phyloP scores from a whole-genome alignment of 371 early-diverging fungal species.

The Mucor racemosus region DNA sequence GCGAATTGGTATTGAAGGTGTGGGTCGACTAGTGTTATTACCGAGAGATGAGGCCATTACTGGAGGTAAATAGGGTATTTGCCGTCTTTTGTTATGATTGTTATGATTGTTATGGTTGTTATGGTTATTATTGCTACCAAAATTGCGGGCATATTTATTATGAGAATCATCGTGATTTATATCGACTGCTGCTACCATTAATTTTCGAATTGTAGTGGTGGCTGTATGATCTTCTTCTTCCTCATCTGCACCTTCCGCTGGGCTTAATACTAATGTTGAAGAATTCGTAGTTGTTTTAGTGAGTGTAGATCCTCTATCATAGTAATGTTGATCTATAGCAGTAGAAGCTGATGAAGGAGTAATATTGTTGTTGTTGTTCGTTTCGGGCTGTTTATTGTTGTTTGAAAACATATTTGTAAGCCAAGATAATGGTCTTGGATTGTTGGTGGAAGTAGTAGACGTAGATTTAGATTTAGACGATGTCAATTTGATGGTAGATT shows the following conservation, averaged over 20 bases:
- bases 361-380: not conserved
- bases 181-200: not conserved
- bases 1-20: conserved; percentile 29
- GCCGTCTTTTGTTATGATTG: conserved; percentile 18
- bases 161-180: not conserved
- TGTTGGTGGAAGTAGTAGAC: not conserved
- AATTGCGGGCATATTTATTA: not conserved
- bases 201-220: not conserved
- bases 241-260: not conserved
- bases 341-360: not conserved
- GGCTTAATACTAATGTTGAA: conserved; percentile 6
- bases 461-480: not conserved
- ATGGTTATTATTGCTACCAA: not conserved
- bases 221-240: not conserved
- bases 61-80: conserved; percentile 7
- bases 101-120: too few relatives aligned
- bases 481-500: not conserved
- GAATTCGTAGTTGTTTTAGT: conserved; percentile 15
- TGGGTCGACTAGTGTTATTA: conserved; percentile 17
- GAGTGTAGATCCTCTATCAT: conserved; percentile 18
- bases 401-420: conserved; percentile 30
- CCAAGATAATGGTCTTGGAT: conserved; percentile 25
- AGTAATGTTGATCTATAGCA: not conserved
- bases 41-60: conserved; percentile 9
- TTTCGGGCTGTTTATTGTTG: not conserved